phyloP scores from a whole-genome alignment of 2,329 filamentous ascomycete genomes.

The Gliomastix tumulicola region DNA sequence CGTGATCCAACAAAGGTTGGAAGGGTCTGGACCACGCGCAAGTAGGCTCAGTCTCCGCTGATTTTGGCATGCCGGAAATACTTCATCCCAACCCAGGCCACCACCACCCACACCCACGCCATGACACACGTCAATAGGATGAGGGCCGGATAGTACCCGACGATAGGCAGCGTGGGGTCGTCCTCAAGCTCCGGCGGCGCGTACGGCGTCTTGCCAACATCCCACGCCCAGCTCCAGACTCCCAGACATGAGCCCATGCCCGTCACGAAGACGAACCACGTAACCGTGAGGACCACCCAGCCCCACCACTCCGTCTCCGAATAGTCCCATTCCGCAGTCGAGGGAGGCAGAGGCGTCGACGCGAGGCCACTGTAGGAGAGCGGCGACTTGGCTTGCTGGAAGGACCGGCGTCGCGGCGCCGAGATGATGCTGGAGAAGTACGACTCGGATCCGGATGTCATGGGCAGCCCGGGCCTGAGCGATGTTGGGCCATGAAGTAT shows the following conservation, averaged over 20 bases:
- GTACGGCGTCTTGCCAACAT: conserved; percentile 92
- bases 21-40: no score
- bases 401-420: conserved; percentile 36
- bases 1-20: no score
- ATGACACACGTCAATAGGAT: conserved; percentile 91
- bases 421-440: conserved; percentile 45
- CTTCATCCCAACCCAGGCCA: conserved; percentile 99
- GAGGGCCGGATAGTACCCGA: conserved; percentile 92
- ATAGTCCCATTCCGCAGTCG: conserved; percentile 72
- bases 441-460: conserved; percentile 55
- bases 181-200: conserved; percentile 93
- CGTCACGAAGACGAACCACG: conserved; percentile 92
- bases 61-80: conserved; percentile 98
- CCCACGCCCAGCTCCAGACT: conserved; percentile 98
- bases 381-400: conserved; percentile 51
- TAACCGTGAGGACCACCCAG: conserved; percentile 84
- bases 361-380: conserved; percentile 48
- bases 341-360: conserved; percentile 35
- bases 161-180: conserved; percentile 88
- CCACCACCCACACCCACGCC: conserved; percentile 98
- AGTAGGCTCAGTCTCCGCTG: conserved; percentile 46
- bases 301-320: conserved; percentile 97
- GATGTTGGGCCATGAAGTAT: conserved; percentile 45
- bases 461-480: conserved; percentile 29
- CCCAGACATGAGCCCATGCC: conserved; percentile 95